These are phyloP conservation scores for Rubia tinctorum DNA, from an alignment of 305 asterid species.

Conservation along the genomic window DNA sequence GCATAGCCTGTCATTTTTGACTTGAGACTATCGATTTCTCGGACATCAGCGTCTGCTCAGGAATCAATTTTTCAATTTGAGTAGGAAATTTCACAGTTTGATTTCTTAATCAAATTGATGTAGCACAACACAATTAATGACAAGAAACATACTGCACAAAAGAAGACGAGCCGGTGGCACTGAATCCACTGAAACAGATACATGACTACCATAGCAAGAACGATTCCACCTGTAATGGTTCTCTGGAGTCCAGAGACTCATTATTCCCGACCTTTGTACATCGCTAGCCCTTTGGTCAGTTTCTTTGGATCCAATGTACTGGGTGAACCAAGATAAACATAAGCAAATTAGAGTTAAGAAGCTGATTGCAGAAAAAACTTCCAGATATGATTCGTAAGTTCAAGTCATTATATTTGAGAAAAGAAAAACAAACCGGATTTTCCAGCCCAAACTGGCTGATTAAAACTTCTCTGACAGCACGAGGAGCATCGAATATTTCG, in stretches of 20 bases:
- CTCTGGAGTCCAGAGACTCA: conserved; percentile 94
- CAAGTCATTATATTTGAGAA: not conserved
- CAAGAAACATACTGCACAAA: conserved; percentile 57
- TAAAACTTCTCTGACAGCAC: conserved; percentile 82
- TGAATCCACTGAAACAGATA: conserved; percentile 72
- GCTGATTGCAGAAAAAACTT: conserved; percentile 6
- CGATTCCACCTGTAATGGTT: conserved; percentile 78
- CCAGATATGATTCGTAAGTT: not conserved
- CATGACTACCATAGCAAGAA: conserved; percentile 82
- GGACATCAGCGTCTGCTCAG: conserved; percentile 64
- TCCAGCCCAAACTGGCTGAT: conserved; percentile 73
- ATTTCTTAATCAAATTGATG: not conserved
- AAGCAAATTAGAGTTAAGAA: conserved; percentile 1
- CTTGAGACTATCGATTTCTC: conserved; percentile 61
- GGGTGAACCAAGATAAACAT: conserved; percentile 18
- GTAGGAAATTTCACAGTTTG: not conserved
- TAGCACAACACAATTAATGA: conserved; percentile 11
- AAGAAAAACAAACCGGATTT: conserved; percentile 31
- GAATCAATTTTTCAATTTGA: not conserved
- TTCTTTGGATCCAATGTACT: conserved; percentile 88
- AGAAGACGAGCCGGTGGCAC: conserved; percentile 69
- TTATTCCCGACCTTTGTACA: conserved; percentile 57
- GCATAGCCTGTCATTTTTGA: conserved; percentile 47
- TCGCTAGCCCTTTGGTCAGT: conserved; percentile 78
- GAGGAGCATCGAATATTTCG: conserved; percentile 92